phyloP scores from a whole-genome alignment of 2,329 filamentous ascomycete species.

The Neonectria sp. region DNA sequence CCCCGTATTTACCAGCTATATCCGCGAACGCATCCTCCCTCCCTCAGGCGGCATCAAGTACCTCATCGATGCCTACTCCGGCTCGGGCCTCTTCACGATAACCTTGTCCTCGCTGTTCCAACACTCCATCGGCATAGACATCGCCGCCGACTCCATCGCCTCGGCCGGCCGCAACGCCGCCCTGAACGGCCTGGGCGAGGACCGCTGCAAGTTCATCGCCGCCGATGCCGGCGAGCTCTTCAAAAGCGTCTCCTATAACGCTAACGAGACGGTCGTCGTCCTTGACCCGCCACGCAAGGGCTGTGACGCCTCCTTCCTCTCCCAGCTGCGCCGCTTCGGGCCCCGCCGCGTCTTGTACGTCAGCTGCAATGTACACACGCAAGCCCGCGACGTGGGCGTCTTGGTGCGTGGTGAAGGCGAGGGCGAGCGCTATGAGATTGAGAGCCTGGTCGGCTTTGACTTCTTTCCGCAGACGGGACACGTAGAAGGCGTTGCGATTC shows the following conservation, averaged over 20 bases:
- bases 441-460: constrained; percentile 93
- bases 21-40: constrained; percentile 83
- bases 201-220: constrained; percentile 86
- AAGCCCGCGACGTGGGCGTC: constrained; percentile 92
- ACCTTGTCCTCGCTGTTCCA: constrained; percentile 90
- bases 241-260: constrained; percentile 78
- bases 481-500: constrained; percentile 77
- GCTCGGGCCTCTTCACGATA: constrained; percentile 97
- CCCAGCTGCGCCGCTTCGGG: constrained; percentile 83
- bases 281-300: constrained; percentile 98
- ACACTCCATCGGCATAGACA: constrained; percentile 90
- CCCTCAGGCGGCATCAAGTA: constrained; percentile 75
- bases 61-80: constrained; percentile 97
- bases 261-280: constrained; percentile 91
- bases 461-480: constrained; percentile 93
- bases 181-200: constrained; percentile 78
- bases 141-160: constrained; percentile 82
- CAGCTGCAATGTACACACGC: constrained; percentile 97
- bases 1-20: constrained; percentile 86
- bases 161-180: constrained; percentile 85
- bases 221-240: constrained; percentile 91
- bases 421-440: constrained; percentile 81
- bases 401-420: constrained; percentile 78
- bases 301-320: constrained; percentile 87
- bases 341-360: constrained; percentile 92